Conservation (phyloP, 2,329 filamentous ascomycete species). For the Fusarium nodosum region DNA sequence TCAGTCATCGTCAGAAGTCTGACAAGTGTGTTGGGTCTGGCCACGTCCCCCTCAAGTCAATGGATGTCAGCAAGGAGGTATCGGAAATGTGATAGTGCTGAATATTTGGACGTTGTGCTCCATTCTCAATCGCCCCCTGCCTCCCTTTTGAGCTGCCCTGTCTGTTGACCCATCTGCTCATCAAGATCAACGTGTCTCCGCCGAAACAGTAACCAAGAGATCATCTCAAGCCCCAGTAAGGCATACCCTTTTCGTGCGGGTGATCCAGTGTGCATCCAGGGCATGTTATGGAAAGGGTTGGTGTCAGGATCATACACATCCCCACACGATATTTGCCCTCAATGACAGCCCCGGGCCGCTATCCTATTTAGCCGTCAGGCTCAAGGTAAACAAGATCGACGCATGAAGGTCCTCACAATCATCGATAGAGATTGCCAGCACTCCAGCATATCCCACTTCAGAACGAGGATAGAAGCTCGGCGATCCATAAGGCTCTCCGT, state of each 20-base stretch:
- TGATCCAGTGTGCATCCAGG: slow-evolving; percentile 28
- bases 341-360: slow-evolving; percentile 32
- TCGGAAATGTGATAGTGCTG: slow-evolving; percentile 40
- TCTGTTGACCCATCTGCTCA: slow-evolving; percentile 9
- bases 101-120: slow-evolving; percentile 7
- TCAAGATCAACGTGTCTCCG: slow-evolving; percentile 33
- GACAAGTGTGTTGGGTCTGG: slow-evolving; percentile 1
- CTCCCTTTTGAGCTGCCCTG: slow-evolving; percentile 26
- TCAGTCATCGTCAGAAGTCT: slow-evolving; percentile 4
- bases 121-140: slow-evolving; percentile 34
- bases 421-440: slow-evolving; percentile 20
- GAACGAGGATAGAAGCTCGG: slow-evolving; percentile 11
- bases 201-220: slow-evolving; percentile 32
- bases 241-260: slow-evolving; percentile 12
- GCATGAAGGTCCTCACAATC: slow-evolving; percentile 38
- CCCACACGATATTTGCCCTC: slow-evolving; percentile 32
- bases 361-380: slow-evolving; percentile 41
- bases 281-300: slow-evolving; percentile 23
- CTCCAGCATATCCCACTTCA: slow-evolving; percentile 9
- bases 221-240: slow-evolving; percentile 30
- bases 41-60: slow-evolving; percentile 12
- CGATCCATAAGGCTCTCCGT: slow-evolving; percentile 8
- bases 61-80: slow-evolving; percentile 34
- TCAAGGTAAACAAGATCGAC: slow-evolving; percentile 28
- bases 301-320: slow-evolving; percentile 33